Evolutionary conservation across 1,139 yeast species (phyloP), one percentile per base, ranked within the genome.

Genomic region (Pichia sp.): DNA sequence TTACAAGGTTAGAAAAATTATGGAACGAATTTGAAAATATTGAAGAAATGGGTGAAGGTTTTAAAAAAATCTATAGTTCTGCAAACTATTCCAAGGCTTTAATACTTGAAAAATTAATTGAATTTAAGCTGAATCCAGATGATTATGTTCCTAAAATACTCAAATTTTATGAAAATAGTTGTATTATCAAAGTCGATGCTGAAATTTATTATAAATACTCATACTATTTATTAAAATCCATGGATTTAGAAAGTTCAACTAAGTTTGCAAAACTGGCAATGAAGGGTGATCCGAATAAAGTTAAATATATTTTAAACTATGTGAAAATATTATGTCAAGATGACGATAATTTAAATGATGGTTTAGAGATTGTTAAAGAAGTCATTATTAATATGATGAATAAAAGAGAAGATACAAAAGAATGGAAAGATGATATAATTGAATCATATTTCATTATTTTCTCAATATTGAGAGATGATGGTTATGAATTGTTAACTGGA

Each of bases 371-470:
- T 30, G 68, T 76, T 3, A 67, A 70, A 33, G 73, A 75, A 30
- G 73, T 79, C 2, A 54, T 75, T 4, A 67, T 41, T 3, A 41
- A 8, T 18, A 19, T 44, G 3, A 14, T 22, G n/a, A 36, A 59
- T 9, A 53, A 27, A 27, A 16, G 60, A 8, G 10, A 25, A 14
- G 18, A 39, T 22, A 36, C 29, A 22, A 53, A 65, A 7, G 67
- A 68, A 45, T 73, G 75, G 52, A 83, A 80, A 61, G 73, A 76
- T 60, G 81, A 80, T 55, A 79, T 84, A 43, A 65, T 89, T 33
- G 89, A 87, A 64, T 72, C 89, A 62, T 87, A 87, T 61, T 73
- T 87, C 67, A 84, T 96, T 0, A 90, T 86, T 60, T 69, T 89
- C 49, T 84, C 91, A 3, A 73, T 89, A 18, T 71, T 82, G 54